Percentiles rank a stretch among this genome's conserved stretches.
Evolutionary conservation across 192 early-diverging fungal species (phyloP).

Genomic region (Jimgerdemannia lactiflua): DNA sequence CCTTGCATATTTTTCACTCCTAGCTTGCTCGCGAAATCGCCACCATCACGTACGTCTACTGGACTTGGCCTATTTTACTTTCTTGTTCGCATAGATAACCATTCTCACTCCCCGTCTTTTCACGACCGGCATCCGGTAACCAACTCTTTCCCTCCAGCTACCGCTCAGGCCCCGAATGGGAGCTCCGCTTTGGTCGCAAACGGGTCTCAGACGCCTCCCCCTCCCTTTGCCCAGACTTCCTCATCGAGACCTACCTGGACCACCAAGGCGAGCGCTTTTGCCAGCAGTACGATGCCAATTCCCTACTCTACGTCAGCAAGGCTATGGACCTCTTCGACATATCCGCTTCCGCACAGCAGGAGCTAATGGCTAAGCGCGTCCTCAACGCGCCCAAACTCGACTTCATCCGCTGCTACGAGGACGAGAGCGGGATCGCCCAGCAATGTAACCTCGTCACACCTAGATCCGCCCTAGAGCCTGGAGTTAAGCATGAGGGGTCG

Average conservation of each 20-base stretch:
- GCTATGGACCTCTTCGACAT: conserved; percentile 99
- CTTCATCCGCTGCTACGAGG: background rate
- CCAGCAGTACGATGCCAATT: conserved; percentile 92
- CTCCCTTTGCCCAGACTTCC: conserved; percentile 86
- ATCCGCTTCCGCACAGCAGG: conserved; percentile 49
- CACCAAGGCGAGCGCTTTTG: conserved; percentile 96
- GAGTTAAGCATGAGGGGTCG: background rate
- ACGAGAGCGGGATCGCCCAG: background rate
- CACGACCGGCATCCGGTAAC: no score
- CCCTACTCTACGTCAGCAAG: conserved; percentile 90
- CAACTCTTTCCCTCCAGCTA: conserved; percentile 46
- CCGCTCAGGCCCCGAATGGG: conserved; percentile 98
- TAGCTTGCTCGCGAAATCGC: conserved; percentile 88
- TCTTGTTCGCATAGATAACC: background rate
- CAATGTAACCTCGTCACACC: conserved; percentile 6
- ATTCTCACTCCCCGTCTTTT: no score
- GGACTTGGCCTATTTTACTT: background rate
- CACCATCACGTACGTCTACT: conserved; percentile 58
- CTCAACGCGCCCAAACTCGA: conserved; percentile 27
- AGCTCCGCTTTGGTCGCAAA: conserved; percentile 88
- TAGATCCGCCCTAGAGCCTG: background rate
- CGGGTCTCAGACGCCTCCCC: conserved; percentile 73
- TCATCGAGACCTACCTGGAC: conserved; percentile 96
- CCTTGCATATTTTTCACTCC: background rate
- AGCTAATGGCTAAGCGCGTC: conserved; percentile 37